phyloP scores from a whole-genome alignment of 1,284 basidiomycete genomes.

The Puccinia polysora region DNA sequence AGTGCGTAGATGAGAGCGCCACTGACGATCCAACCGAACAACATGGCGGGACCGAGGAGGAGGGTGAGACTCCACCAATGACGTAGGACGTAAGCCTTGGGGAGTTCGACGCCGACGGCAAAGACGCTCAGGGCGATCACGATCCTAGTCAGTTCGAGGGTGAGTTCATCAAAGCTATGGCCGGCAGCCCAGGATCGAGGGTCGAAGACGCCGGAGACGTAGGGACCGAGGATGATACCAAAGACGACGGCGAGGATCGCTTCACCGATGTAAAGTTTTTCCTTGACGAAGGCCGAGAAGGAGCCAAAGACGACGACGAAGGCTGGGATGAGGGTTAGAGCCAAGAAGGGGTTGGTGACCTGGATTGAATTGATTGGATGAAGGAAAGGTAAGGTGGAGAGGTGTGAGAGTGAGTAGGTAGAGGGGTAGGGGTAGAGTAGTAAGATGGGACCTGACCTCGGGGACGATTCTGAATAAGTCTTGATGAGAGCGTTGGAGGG shows the following conservation, averaged over 20 bases:
- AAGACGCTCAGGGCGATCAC: slow-evolving; percentile 96
- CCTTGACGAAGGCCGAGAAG: slow-evolving; percentile 41
- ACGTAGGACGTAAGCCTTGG: slow-evolving; percentile 62
- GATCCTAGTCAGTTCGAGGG: slow-evolving; percentile 80
- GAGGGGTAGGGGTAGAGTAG: too few relatives aligned
- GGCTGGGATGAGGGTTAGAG: slow-evolving; percentile 30
- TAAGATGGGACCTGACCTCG: neutral
- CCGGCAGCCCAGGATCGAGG: slow-evolving; percentile 73
- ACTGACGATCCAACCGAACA: slow-evolving; percentile 50
- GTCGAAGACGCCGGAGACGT: slow-evolving; percentile 77
- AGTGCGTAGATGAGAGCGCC: slow-evolving; percentile 73
- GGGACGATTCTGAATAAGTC: neutral
- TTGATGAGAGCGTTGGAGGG: neutral
- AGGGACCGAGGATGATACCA: slow-evolving; percentile 85
- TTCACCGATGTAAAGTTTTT: slow-evolving; percentile 80
- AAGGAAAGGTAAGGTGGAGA: too few relatives aligned
- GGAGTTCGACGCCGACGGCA: slow-evolving; percentile 84
- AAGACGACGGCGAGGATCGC: slow-evolving; percentile 92
- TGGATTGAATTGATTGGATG: too few relatives aligned
- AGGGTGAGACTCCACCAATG: slow-evolving; percentile 87
- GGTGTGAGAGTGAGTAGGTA: too few relatives aligned
- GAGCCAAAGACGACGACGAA: slow-evolving; percentile 39
- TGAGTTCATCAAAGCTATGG: slow-evolving; percentile 52
- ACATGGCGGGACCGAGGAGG: slow-evolving; percentile 60
- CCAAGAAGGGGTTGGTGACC: slow-evolving; percentile 20